phyloP scores from a whole-genome alignment of 2,329 filamentous ascomycete genomes.

The Ophiocordyceps sinensis region DNA sequence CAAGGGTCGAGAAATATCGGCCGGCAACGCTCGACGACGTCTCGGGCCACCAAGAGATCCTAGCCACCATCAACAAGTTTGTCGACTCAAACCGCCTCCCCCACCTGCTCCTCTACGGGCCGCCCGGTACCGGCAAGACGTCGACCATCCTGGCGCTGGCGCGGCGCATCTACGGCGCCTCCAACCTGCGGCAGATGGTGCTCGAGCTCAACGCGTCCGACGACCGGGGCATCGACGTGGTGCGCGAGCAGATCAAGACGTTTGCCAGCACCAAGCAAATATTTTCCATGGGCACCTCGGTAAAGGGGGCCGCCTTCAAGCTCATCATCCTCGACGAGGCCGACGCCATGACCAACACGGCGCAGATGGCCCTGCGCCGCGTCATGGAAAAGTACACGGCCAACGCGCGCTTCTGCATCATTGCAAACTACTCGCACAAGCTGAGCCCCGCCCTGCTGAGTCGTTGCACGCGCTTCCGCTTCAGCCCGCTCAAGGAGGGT shows the following conservation, averaged over 20 bases:
- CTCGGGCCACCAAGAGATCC: constrained; percentile 91
- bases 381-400: constrained; percentile 99
- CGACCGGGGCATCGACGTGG: constrained; percentile 93
- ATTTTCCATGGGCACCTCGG: constrained; percentile 50
- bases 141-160: constrained; percentile 91
- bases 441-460: constrained; percentile 85
- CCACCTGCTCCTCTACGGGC: constrained; percentile 91
- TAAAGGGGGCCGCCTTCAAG: constrained; percentile 59
- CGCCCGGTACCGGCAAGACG: constrained; percentile 93
- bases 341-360: constrained; percentile 98
- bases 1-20: constrained; percentile 91
- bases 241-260: constrained; percentile 97
- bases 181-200: constrained; percentile 97
- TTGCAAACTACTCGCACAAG: constrained; percentile 98
- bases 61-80: constrained; percentile 95
- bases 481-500: constrained; percentile 77
- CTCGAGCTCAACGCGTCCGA: constrained; percentile 95
- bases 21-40: constrained; percentile 82
- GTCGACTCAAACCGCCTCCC: constrained; percentile 87
- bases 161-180: constrained; percentile 76
- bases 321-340: constrained; percentile 96
- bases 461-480: constrained; percentile 85
- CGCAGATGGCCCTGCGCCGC: constrained; percentile 88
- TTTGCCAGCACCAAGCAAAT: constrained; percentile 98
- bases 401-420: constrained; percentile 95